These are phyloP conservation scores for Spinacia oleracea DNA, from an alignment of 179 eudicot species.

Conservation along the genomic window DNA sequence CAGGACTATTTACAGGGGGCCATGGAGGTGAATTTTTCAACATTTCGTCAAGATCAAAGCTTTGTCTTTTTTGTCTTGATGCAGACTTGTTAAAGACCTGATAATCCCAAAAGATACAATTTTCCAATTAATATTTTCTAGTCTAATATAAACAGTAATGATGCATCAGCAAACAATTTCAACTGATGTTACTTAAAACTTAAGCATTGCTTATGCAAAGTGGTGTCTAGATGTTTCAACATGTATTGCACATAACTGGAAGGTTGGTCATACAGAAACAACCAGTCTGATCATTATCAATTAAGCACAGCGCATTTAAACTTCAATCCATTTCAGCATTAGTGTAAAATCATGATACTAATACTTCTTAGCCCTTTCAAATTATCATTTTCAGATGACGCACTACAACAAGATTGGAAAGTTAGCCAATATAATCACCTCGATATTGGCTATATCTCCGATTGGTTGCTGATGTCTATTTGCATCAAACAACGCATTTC, in stretches of 20 bases:
- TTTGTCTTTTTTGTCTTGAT: conserved; percentile 62
- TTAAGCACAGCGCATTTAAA: not conserved
- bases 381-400: not conserved
- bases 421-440: conserved; percentile 45
- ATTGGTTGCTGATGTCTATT: conserved; percentile 52
- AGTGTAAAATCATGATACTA: not conserved
- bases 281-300: not conserved
- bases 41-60: conserved; percentile 83
- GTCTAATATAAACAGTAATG: no score
- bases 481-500: conserved; percentile 32
- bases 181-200: not conserved
- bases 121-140: not conserved
- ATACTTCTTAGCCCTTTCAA: not conserved
- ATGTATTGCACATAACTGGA: not conserved
- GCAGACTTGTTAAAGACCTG: conserved; percentile 54
- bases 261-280: not conserved
- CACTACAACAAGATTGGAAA: not conserved
- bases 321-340: not conserved
- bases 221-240: not conserved
- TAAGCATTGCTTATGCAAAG: not conserved
- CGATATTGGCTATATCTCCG: conserved; percentile 67
- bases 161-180: not conserved
- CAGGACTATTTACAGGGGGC: conserved; percentile 69
- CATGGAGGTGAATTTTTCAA: conserved; percentile 88
- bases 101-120: conserved; percentile 4